Conservation (phyloP, 768 basidiomycete genomes). For the Amanita rimosa region DNA sequence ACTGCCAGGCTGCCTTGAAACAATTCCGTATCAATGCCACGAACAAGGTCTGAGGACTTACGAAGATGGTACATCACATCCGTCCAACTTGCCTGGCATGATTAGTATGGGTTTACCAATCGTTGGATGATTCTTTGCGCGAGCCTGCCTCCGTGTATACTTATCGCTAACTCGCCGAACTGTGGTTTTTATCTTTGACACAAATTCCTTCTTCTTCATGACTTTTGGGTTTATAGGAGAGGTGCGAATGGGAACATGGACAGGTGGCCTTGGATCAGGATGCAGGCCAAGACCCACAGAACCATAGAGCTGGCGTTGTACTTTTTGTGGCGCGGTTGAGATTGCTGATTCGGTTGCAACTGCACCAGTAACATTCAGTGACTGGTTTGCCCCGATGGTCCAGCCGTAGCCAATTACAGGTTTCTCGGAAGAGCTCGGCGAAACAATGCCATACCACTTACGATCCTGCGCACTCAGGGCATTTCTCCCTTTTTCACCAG, state of each 20-base stretch:
- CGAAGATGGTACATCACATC: conserved; percentile 18
- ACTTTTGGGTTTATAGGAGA: conserved; percentile 33
- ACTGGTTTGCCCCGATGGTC: conserved; percentile 8
- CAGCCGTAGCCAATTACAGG: conserved; percentile 11
- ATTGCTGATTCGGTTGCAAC: neutral
- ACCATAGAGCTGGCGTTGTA: conserved; percentile 15
- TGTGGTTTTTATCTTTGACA: conserved; percentile 50
- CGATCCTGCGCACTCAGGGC: conserved; percentile 57
- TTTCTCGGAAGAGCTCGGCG: conserved; percentile 16
- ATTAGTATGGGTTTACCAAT: conserved; percentile 50
- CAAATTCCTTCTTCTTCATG: conserved; percentile 62
- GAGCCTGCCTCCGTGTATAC: conserved; percentile 26
- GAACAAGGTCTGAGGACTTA: neutral
- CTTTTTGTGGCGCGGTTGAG: conserved; percentile 5
- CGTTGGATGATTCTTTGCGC: conserved; percentile 28
- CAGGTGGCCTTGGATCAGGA: conserved; percentile 36
- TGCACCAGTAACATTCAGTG: neutral
- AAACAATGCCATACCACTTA: conserved; percentile 51
- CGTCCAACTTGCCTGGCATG: conserved; percentile 12
- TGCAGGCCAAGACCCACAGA: conserved; percentile 37
- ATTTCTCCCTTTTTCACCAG: conserved; percentile 44
- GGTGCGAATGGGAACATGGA: conserved; percentile 11
- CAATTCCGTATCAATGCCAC: neutral
- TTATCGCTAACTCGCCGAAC: conserved; percentile 61
- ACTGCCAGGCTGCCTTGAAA: conserved; percentile 29